These are phyloP conservation scores for Lithospermum erythrorhizon DNA, from an alignment of 257 asterid genomes.

Conservation along the genomic window DNA sequence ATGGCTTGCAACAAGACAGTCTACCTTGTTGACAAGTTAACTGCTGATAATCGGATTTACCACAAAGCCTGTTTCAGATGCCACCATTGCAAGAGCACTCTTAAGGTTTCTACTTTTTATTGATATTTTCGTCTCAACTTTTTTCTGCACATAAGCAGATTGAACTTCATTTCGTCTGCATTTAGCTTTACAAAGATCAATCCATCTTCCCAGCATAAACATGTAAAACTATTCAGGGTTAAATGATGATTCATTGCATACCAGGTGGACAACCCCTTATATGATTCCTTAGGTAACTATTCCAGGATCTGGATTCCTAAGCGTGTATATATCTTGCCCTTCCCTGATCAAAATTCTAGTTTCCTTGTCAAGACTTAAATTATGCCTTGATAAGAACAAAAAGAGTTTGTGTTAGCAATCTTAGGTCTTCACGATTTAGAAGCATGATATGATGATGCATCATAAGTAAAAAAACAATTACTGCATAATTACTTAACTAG, in stretches of 20 bases:
- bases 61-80: constrained; percentile 97
- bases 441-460: not conserved
- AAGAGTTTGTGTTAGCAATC: not conserved
- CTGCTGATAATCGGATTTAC: constrained; percentile 84
- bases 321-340: no score
- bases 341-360: not conserved
- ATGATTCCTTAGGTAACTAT: not conserved
- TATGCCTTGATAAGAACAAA: no score
- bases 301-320: no score
- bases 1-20: constrained; percentile 94
- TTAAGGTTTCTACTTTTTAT: constrained; percentile 36
- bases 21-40: constrained; percentile 75
- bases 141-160: no score
- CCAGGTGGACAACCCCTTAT: not conserved
- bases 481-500: no score
- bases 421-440: not conserved
- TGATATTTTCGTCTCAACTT: not conserved
- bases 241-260: not conserved
- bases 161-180: not conserved
- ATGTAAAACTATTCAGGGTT: no score
- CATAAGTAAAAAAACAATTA: no score
- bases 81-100: constrained; percentile 95
- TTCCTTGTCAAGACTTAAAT: no score
- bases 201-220: no score
- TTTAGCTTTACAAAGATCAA: no score